These are phyloP conservation scores for Exsudoporus frostii DNA, from an alignment of 768 basidiomycete genomes.

Conservation along the genomic window DNA sequence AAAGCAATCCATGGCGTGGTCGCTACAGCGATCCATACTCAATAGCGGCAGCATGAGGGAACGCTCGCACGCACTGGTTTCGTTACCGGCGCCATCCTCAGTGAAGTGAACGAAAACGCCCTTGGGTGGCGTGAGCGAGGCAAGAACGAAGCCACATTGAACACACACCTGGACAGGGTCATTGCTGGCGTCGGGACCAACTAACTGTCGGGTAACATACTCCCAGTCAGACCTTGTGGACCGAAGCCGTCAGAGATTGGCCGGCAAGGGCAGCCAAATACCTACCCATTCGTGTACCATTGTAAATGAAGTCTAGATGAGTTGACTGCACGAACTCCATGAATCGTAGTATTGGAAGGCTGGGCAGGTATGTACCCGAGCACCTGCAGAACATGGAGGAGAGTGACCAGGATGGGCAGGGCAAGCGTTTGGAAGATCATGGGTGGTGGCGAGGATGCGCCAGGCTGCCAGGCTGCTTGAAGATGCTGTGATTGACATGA, in stretches of 20 bases:
- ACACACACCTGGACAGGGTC: constrained; percentile 55
- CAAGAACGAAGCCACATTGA: background rate
- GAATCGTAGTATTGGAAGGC: constrained; percentile 62
- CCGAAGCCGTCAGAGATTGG: constrained; percentile 8
- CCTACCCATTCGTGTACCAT: constrained; percentile 56
- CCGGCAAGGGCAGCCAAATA: background rate
- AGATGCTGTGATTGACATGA: constrained; percentile 1
- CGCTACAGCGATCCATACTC: constrained; percentile 38
- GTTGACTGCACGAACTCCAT: constrained; percentile 52
- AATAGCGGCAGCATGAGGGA: constrained; percentile 17
- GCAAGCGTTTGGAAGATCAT: constrained; percentile 15
- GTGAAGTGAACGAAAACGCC: constrained; percentile 85
- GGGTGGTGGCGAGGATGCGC: background rate
- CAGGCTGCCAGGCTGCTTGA: background rate
- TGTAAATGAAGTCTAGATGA: constrained; percentile 48
- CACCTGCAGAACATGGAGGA: constrained; percentile 10
- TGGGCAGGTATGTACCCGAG: constrained; percentile 68
- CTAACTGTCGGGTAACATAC: constrained; percentile 59
- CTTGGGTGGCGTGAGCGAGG: constrained; percentile 32
- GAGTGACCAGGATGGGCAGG: constrained; percentile 4
- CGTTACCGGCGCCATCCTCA: constrained; percentile 50
- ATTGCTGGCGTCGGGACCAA: constrained; percentile 39
- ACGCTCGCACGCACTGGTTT: constrained; percentile 47
- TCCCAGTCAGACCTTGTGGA: constrained; percentile 46
- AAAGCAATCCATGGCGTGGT: constrained; percentile 90